Evolutionary conservation across 75 land plant species (phyloP), one percentile per base, ranked within the genome.

Genomic region (Gnetum montanum): DNA sequence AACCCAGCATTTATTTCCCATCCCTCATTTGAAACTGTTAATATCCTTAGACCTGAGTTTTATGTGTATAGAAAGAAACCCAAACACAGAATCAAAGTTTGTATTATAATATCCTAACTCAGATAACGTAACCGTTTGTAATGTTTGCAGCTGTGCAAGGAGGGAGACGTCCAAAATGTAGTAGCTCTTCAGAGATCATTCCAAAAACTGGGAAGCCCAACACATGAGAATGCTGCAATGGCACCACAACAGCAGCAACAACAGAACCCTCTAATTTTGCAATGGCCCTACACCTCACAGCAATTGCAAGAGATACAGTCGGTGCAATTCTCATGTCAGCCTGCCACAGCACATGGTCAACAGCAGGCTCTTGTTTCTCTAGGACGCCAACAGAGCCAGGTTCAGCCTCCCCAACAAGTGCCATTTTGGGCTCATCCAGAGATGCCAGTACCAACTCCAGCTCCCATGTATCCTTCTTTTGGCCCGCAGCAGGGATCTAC

Each of bases 131-230:
- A 18, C 18, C 18, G 2, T 4, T 29, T 49, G 31, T 33, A 4
- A 0, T 52, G 6, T 52, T 52, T 16, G 8, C 8, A 52, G 33
- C 55, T 31, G 55, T 36, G 33, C 31, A 52, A 33, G 6, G 55
- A 52, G 33, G 55, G 55, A 52, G 55, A 52, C 19, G 31, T 31
- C 34, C 54, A 50, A 52, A 36, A 36, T 31, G 55, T 34, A 52
- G 55, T 52, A 33, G 33, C 55, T 6, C 19, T 52, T 31, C 35
- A 34, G 1, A 52, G 33, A 52, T 19, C 35, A 30, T 52, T 52
- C 33, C 33, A 52, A 8, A 52, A 30, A 33, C 35, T 52, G 36
- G 55, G 31, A 33, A 52, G 55, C 33, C 55, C 55, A 20, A 31
- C 33, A 36, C 55, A 52, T 19, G 55, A 52, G 55, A 52, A 52